phyloP scores from a whole-genome alignment of 2,329 filamentous ascomycete genomes.

The Paraconiothyrium brasiliense region DNA sequence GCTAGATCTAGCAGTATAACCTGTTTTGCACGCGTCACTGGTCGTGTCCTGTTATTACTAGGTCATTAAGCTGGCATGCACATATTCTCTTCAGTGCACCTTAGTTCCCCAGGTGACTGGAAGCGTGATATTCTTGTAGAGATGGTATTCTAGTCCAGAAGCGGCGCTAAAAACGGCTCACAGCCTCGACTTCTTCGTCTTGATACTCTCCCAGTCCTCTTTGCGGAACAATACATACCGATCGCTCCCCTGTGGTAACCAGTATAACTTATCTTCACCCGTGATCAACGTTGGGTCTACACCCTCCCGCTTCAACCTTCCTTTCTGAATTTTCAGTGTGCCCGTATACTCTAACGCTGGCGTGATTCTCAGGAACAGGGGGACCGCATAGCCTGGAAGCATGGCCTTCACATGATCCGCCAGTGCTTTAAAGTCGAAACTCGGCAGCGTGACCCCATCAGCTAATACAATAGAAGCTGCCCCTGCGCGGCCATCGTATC shows the following conservation, averaged over 20 bases:
- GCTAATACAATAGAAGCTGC: constrained; percentile 54
- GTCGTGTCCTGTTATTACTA: too few species aligned
- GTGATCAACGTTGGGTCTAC: not conserved
- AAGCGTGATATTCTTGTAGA: too few species aligned
- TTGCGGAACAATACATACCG: not conserved
- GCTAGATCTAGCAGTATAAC: too few species aligned
- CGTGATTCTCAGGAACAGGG: constrained; percentile 54
- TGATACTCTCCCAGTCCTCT: not conserved
- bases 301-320: constrained; percentile 42
- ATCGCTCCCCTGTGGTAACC: not conserved
- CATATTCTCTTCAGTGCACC: too few species aligned
- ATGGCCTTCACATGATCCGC: constrained; percentile 50
- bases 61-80: too few species aligned
- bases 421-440: constrained; percentile 46
- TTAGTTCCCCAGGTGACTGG: too few species aligned
- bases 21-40: too few species aligned
- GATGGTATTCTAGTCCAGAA: too few species aligned
- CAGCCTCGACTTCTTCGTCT: not conserved
- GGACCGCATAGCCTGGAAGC: constrained; percentile 55
- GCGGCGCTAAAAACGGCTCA: not conserved
- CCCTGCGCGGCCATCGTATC: constrained; percentile 57
- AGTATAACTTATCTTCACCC: constrained; percentile 11
- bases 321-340: constrained; percentile 58
- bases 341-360: constrained; percentile 55
- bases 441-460: constrained; percentile 40